Base-by-base conservation (phyloP, 495 filamentous ascomycete genomes). In the Chaetomium fimeti region DNA sequence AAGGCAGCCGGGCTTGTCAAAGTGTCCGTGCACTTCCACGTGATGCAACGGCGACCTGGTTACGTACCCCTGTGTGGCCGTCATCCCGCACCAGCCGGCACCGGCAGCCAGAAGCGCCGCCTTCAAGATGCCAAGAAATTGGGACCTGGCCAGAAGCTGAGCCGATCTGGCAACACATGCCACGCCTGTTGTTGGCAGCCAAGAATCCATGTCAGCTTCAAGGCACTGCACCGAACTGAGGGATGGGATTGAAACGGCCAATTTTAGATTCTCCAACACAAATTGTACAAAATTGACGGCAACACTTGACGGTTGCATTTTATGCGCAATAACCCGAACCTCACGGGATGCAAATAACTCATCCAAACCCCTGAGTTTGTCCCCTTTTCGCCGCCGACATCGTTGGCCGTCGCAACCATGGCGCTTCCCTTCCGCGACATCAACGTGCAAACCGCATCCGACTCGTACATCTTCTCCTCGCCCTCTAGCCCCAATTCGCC, bases 401-500 rank as follows among this genome's bases (percentile, higher is more conserved):
- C 40, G 24, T 45, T 32, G 7, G 56, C 32, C 49, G n/a, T 36
- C 60, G 73, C 52, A 9, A 73, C 63, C 69, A 81, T 81, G 79
- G 77, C 87, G 48, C 83, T 93, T 66, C 94, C 94, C 9, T 98
- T 92, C 75, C 85, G 93, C 69, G 94, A 98, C 82, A 92, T 98
- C 81, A 98, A 97, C 75, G 84, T 98, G 77, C 91, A 96, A 72
- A 87, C 91, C 49, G 93, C 94, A 2, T 78, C 89, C 61, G 91
- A 93, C 62, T 88, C 93, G 72, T 98, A 98, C 83, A 91, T 92
- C 68, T 98, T 98, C 78, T 91, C 90, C 24, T 98, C 94, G 2
- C 95, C 94, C 12, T 98, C 95, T 5, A 92, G 91, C 15, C 93
- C 92, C 64, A 85, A 89, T 74, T 86, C 92, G 32, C 91, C 91